Percentiles rank a stretch among this genome's conserved stretches.
These are phyloP conservation scores for Candida pseudoviswanathii DNA, from an alignment of 1,139 yeast genomes.

Conservation along the genomic window DNA sequence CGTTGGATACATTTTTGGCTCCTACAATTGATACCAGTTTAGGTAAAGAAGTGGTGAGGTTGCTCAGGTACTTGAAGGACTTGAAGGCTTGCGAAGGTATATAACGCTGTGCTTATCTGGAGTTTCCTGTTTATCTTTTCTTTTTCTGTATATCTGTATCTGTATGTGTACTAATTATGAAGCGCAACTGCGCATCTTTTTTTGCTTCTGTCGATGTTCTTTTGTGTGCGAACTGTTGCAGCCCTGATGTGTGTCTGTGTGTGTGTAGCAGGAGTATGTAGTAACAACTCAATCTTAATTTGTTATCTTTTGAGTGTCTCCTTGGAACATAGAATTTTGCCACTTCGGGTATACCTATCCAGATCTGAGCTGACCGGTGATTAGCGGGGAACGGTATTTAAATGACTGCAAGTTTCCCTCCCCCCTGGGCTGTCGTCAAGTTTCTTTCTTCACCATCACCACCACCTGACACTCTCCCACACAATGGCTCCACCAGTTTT, in stretches of 20 bases:
- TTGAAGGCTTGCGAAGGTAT: slow-evolving; percentile 15
- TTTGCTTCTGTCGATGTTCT: background rate
- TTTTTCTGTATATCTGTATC: background rate
- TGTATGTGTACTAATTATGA: background rate
- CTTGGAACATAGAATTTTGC: background rate
- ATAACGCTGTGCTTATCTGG: slow-evolving; percentile 1
- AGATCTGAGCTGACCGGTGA: background rate
- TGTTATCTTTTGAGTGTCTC: background rate
- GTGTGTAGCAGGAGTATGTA: background rate
- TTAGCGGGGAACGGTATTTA: background rate
- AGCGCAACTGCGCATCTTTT: slow-evolving; percentile 8
- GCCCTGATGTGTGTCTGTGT: background rate
- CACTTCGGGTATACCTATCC: background rate
- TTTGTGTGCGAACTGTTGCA: background rate
- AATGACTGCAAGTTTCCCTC: background rate
- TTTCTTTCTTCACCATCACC: too few species aligned
- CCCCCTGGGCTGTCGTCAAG: too few species aligned
- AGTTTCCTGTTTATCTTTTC: background rate
- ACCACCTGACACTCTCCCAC: background rate
- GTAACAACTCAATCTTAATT: background rate
- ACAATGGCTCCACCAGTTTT: slow-evolving; percentile 8
- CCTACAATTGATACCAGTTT: slow-evolving; percentile 40
- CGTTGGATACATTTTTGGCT: slow-evolving; percentile 40
- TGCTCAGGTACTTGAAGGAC: slow-evolving; percentile 29
- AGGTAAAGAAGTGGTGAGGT: slow-evolving; percentile 42